A percentile compares a stretch with the other conserved stretches of the same genome.
These are phyloP conservation scores for Salix arbutifolia DNA, from an alignment of 345 rosid genomes.

Conservation along the genomic window DNA sequence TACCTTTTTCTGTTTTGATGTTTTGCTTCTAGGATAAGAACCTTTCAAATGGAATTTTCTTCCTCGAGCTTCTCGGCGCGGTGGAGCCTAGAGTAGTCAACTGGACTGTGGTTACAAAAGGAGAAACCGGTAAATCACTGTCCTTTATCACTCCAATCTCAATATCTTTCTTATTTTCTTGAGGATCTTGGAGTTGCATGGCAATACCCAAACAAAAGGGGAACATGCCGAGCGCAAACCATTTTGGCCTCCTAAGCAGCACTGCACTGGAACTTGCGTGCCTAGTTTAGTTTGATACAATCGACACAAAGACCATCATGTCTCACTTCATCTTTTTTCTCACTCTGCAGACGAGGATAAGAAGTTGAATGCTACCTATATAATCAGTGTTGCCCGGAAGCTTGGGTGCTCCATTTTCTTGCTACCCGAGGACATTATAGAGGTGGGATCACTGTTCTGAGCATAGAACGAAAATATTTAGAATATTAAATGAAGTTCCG, in stretches of 20 bases:
- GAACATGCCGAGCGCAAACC: neutral
- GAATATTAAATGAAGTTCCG: too few species aligned
- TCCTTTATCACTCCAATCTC: neutral
- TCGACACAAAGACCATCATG: neutral
- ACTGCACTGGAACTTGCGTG: neutral
- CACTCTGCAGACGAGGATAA: slow-evolving; percentile 80
- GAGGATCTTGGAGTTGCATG: neutral
- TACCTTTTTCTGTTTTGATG: slow-evolving; percentile 13
- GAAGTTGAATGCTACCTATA: slow-evolving; percentile 91
- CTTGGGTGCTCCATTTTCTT: slow-evolving; percentile 97
- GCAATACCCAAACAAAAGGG: neutral
- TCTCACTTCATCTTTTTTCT: slow-evolving; percentile 7
- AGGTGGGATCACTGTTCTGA: slow-evolving; percentile 40
- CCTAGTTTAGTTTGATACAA: neutral
- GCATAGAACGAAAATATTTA: neutral
- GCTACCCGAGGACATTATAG: slow-evolving; percentile 93
- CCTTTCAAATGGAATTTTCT: slow-evolving; percentile 74
- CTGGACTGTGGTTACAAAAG: slow-evolving; percentile 81
- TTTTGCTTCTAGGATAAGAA: slow-evolving; percentile 57
- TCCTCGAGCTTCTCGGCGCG: slow-evolving; percentile 80
- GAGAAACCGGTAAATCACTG: slow-evolving; percentile 59
- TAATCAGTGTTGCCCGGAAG: slow-evolving; percentile 93
- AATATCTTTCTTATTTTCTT: neutral
- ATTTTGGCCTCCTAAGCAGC: neutral
- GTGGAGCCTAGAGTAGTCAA: slow-evolving; percentile 95